Conservation (phyloP, 2,329 filamentous ascomycete genomes). For the Hypomyces perniciosus region DNA sequence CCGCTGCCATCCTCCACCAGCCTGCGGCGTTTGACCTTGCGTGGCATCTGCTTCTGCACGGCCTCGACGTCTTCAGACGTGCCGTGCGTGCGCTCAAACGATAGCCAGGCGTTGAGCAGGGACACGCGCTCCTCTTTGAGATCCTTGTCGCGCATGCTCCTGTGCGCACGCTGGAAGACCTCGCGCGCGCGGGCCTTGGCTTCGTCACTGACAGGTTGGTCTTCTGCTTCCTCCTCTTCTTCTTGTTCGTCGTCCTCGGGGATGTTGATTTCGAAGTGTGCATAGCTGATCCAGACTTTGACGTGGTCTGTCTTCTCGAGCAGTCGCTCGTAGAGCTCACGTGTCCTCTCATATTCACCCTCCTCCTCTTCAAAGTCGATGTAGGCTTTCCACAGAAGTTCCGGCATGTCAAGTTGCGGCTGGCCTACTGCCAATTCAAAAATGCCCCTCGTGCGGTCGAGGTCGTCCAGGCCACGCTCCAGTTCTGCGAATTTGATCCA, state of each 20-base stretch:
- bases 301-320: constrained; percentile 95
- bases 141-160: constrained; percentile 80
- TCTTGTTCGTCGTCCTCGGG: constrained; percentile 63
- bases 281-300: constrained; percentile 98
- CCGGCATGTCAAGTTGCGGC: constrained; percentile 87
- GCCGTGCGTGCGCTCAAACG: constrained; percentile 85
- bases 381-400: constrained; percentile 95
- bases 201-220: constrained; percentile 68
- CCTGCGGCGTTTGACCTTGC: constrained; percentile 85
- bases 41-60: constrained; percentile 89
- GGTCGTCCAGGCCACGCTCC: constrained; percentile 83
- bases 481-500: constrained; percentile 97
- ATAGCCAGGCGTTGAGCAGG: constrained; percentile 84
- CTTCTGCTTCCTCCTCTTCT: constrained; percentile 55
- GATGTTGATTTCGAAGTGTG: constrained; percentile 95
- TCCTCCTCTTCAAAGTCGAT: constrained; percentile 98
- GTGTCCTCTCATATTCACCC: constrained; percentile 78
- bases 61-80: constrained; percentile 66
- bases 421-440: constrained; percentile 87
- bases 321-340: constrained; percentile 80
- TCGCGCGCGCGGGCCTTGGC: constrained; percentile 77
- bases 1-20: constrained; percentile 65
- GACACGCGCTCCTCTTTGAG: constrained; percentile 92
- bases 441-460: constrained; percentile 81
- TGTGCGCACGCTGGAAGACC: constrained; percentile 80